Conservation (phyloP, 352 stramenopile genomes). For the Pythium sukuiense region DNA sequence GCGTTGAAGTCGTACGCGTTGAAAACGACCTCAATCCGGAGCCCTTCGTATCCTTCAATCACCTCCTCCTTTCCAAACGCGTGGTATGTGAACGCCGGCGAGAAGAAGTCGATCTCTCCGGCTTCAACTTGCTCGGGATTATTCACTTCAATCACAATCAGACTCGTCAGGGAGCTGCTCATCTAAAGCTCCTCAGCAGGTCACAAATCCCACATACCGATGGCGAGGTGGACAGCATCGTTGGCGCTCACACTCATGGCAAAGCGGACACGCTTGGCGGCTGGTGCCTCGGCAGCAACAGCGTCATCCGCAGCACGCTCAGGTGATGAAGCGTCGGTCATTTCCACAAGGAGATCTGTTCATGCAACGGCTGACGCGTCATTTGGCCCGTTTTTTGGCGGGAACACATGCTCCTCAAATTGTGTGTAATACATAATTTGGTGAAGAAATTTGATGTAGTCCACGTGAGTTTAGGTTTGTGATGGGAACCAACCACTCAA, state of each 20-base stretch:
- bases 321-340: conserved; percentile 4
- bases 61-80: conserved; percentile 72
- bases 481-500: not conserved
- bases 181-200: not conserved
- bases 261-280: conserved; percentile 70
- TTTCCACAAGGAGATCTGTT: not conserved
- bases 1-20: conserved; percentile 66
- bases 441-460: conserved; percentile 11
- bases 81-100: conserved; percentile 80
- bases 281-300: conserved; percentile 8
- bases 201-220: conserved; percentile 37
- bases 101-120: conserved; percentile 47
- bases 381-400: conserved; percentile 16
- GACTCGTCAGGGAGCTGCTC: not conserved
- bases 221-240: conserved; percentile 51
- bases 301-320: conserved; percentile 31
- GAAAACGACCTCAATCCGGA: conserved; percentile 59
- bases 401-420: conserved; percentile 5
- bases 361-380: conserved; percentile 5
- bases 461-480: conserved; percentile 6
- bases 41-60: conserved; percentile 62
- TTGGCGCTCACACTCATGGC: conserved; percentile 43
- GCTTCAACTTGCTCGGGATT: conserved; percentile 42
- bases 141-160: conserved; percentile 36
- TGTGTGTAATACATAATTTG: conserved; percentile 8